Evolutionary conservation across 2,329 filamentous ascomycete species (phyloP).

Genomic region (Botrytis fabae): DNA sequence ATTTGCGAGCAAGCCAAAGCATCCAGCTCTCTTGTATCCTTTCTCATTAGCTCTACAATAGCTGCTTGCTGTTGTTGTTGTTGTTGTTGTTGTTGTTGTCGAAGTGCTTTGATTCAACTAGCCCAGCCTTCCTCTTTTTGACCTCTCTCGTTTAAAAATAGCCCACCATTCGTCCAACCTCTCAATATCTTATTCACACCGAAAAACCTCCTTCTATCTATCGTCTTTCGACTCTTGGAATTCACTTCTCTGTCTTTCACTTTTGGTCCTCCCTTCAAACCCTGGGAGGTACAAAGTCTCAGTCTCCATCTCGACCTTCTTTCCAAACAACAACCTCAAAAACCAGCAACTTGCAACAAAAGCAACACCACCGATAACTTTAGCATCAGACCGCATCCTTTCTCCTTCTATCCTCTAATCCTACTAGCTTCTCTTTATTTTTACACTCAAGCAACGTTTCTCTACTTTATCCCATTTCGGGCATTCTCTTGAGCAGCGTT

Average conservation of each 20-base stretch:
- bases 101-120: slow-evolving; percentile 7
- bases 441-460: neutral
- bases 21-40: neutral
- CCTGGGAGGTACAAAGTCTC: neutral
- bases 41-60: neutral
- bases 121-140: slow-evolving; percentile 19
- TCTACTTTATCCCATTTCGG: slow-evolving; percentile 23
- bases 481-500: slow-evolving; percentile 27
- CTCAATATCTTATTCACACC: slow-evolving; percentile 18
- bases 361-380: slow-evolving; percentile 15
- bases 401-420: neutral
- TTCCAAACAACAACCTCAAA: neutral
- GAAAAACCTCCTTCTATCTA: neutral
- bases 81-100: neutral
- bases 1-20: neutral
- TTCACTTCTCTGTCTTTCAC: slow-evolving; percentile 9
- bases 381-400: slow-evolving; percentile 18
- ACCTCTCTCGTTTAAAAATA: slow-evolving; percentile 18
- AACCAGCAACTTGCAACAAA: slow-evolving; percentile 3
- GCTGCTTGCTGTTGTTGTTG: too few species aligned
- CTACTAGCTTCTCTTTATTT: neutral
- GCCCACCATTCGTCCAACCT: slow-evolving; percentile 18
- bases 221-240: slow-evolving; percentile 10
- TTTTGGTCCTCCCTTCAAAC: neutral
- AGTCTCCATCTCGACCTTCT: neutral